Conservation (phyloP, 495 filamentous ascomycete species). For the Neurospora sp. region DNA sequence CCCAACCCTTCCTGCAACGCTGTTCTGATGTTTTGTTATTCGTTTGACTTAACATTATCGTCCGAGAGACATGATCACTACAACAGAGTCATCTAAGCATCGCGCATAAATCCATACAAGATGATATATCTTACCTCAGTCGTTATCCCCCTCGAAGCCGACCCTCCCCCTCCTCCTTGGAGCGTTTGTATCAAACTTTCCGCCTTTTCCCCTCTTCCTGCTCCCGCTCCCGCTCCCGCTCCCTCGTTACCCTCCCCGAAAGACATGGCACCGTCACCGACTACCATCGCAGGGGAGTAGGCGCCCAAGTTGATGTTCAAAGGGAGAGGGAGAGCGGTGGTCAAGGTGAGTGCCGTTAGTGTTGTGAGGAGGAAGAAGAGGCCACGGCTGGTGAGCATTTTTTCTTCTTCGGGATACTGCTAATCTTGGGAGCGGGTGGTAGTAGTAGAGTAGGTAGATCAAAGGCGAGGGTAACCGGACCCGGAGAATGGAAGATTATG, state of each 20-base stretch:
- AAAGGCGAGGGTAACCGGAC: background rate
- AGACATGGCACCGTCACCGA: conserved; percentile 48
- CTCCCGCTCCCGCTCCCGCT: conserved; percentile 3
- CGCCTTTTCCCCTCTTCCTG: background rate
- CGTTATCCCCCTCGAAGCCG: background rate
- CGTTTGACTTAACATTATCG: too few species aligned
- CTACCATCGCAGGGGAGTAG: conserved; percentile 48
- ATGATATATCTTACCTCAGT: background rate
- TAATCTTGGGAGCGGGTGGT: too few species aligned
- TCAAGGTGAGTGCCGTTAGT: background rate
- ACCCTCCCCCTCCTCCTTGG: background rate
- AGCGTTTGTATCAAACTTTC: background rate
- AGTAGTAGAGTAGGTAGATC: too few species aligned
- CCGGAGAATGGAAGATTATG: background rate
- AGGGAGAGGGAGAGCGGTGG: conserved; percentile 19
- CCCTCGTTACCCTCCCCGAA: conserved; percentile 33
- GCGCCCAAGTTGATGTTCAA: conserved; percentile 51
- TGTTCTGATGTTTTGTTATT: too few species aligned
- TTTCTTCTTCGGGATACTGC: background rate
- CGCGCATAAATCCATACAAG: too few species aligned
- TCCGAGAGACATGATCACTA: too few species aligned
- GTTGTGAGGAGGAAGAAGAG: conserved; percentile 8
- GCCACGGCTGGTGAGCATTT: conserved; percentile 6
- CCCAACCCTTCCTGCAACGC: too few species aligned
- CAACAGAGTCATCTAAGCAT: too few species aligned